Base-by-base conservation (phyloP, 2,329 filamentous ascomycete genomes). In the Fusarium nematophilum region DNA sequence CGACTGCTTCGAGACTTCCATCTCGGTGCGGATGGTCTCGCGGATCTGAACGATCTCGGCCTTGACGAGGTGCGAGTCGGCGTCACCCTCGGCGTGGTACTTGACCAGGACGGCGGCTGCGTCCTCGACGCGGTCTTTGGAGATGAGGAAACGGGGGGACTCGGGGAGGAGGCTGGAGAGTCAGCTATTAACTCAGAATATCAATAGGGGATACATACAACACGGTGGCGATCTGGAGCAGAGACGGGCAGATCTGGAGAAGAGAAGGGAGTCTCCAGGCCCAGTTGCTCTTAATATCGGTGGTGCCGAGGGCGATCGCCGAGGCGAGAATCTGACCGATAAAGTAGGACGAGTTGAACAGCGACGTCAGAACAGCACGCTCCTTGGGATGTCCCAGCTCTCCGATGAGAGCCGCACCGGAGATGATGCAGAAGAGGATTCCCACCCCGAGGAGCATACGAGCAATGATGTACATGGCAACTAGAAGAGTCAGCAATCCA, bases 1-100 rank as follows among this genome's bases (percentile, higher is more conserved):
- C 2, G 81, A 81, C 55, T 69, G 67, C 54, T 71, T 72, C 23
- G 83, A 80, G 38, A 79, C 72, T 57, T 87, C 82, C 48, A 82
- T 73, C 66, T 87, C 84, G 1, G 84, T 65, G 25, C 79, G 77
- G 64, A 87, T 82, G 0, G 85, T 84, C 4, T 80, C 78, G 43
- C 81, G 76, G 61, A 89, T 89, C 69, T 89, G 84, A 1, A 79
- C 79, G 65, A 87, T 83, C 66, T 89, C 86, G 8, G 83, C 84
- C 45, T 80, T 78, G 21, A 87, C 83, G 10, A 87, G 78, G 10
- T 79, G 72, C 1, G 81, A 84, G 27, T 77, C 70, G 6, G 66
- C 66, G 43, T 85, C 76, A 3, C 81, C 83, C 63, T 85, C 83
- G 14, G 82, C 82, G 58, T 83, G 80, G 65, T 81, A 83, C 53